Evolutionary conservation across 1,284 basidiomycete genomes (phyloP).

Genomic region (Porogramme epimiltina): DNA sequence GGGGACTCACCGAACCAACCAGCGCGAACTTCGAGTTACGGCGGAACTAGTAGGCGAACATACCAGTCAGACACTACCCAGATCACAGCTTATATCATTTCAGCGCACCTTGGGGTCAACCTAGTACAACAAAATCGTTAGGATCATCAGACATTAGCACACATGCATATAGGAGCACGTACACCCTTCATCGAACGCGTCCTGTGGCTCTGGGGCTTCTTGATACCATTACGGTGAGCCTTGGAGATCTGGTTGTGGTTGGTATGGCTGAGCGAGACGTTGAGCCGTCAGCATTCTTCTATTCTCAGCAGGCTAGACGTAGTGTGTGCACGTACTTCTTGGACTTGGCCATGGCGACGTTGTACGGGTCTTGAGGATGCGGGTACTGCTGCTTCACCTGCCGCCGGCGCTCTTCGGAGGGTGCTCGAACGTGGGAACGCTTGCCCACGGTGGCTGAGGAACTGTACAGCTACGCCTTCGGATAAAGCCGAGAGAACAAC

Average conservation of each 20-base stretch:
- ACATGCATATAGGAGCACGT: slow-evolving; percentile 38
- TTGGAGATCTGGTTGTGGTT: slow-evolving; percentile 95
- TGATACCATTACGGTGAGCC: slow-evolving; percentile 98
- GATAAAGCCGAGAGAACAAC: no score
- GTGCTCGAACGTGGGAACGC: slow-evolving; percentile 17
- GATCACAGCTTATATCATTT: background rate
- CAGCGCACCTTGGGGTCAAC: slow-evolving; percentile 81
- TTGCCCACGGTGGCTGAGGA: slow-evolving; percentile 40
- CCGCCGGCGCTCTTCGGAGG: slow-evolving; percentile 14
- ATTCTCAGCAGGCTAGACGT: background rate
- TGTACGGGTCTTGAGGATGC: slow-evolving; percentile 36
- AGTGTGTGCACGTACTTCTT: slow-evolving; percentile 60
- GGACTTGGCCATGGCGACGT: slow-evolving; percentile 75
- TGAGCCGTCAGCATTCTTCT: no score
- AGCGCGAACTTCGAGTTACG: slow-evolving; percentile 82
- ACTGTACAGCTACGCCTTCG: slow-evolving; percentile 34
- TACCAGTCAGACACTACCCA: slow-evolving; percentile 3
- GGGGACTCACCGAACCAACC: slow-evolving; percentile 70
- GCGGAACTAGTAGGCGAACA: slow-evolving; percentile 63
- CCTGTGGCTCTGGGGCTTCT: slow-evolving; percentile 74
- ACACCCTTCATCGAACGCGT: slow-evolving; percentile 92
- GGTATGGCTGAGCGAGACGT: slow-evolving; percentile 59
- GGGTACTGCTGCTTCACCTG: slow-evolving; percentile 17
- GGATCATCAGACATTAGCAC: background rate
- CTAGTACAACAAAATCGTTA: slow-evolving; percentile 39